A percentile compares a stretch with the other conserved stretches of the same genome.
These are phyloP conservation scores for Nepenthes alata DNA, from an alignment of 179 eudicot species.

Conservation along the genomic window DNA sequence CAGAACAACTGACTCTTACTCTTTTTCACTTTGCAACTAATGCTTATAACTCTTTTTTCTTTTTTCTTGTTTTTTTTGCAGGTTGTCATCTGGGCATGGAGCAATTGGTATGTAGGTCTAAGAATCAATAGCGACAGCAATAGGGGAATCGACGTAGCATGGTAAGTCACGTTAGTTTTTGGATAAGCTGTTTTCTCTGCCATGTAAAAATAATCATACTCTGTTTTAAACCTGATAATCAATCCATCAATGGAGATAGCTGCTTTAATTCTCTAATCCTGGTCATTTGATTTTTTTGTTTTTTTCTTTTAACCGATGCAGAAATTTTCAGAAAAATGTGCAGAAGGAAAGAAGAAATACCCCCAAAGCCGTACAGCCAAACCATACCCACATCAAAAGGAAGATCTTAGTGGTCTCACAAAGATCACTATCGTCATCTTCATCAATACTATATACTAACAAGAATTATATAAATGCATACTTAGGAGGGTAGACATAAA, in stretches of 20 bases:
- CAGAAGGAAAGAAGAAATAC: conserved; percentile 15
- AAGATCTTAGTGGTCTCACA: conserved; percentile 39
- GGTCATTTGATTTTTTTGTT: not conserved
- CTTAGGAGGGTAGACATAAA: conserved; percentile 60
- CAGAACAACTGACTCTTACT: not conserved
- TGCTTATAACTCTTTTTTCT: no score
- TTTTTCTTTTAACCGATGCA: conserved; percentile 30
- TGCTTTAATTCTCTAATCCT: no score
- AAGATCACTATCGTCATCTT: conserved; percentile 44
- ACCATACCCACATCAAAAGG: conserved; percentile 27
- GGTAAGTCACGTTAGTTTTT: no score
- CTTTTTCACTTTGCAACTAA: not conserved
- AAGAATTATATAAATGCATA: conserved; percentile 30
- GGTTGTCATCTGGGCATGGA: conserved; percentile 48
- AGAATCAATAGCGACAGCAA: conserved; percentile 27
- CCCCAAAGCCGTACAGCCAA: conserved; percentile 54
- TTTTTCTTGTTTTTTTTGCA: not conserved
- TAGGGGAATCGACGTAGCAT: conserved; percentile 18
- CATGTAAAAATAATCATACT: no score
- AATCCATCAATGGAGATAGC: no score
- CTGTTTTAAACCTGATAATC: no score
- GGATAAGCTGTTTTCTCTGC: no score
- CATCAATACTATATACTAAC: conserved; percentile 32
- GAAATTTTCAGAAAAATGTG: conserved; percentile 19
- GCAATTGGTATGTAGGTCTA: conserved; percentile 53